Evolutionary conservation across 2,329 filamentous ascomycete species (phyloP).

Genomic region (Claviceps monticola): DNA sequence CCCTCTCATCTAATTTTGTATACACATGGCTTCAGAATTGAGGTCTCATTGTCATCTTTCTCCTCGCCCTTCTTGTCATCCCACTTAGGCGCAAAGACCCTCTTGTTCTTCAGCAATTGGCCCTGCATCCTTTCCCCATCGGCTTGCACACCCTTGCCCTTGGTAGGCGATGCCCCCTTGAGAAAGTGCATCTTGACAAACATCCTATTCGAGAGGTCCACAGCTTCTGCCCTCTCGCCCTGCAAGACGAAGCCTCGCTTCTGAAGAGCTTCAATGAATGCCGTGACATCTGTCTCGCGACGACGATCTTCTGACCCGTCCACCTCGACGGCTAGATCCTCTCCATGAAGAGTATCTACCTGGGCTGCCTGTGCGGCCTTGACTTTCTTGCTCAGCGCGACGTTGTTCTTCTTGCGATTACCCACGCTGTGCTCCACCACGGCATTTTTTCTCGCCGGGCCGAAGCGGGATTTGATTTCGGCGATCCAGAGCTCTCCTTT

Average conservation of each 20-base stretch:
- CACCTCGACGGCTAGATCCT: conserved; percentile 53
- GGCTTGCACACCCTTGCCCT: conserved; percentile 55
- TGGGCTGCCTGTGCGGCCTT: conserved; percentile 28
- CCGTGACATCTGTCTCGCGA: conserved; percentile 71
- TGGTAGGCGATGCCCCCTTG: conserved; percentile 61
- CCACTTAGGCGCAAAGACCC: conserved; percentile 40
- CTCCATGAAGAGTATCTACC: conserved; percentile 34
- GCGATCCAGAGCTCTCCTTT: conserved; percentile 95
- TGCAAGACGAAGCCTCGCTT: conserved; percentile 77
- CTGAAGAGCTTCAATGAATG: conserved; percentile 72
- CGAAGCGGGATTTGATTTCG: conserved; percentile 89
- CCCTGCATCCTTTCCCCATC: conserved; percentile 27
- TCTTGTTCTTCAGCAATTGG: conserved; percentile 35
- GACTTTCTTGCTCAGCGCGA: conserved; percentile 27
- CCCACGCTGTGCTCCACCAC: conserved; percentile 58
- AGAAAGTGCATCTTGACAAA: conserved; percentile 95
- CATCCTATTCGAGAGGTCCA: conserved; percentile 91
- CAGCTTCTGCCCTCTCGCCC: conserved; percentile 40
- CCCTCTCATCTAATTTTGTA: conserved; percentile 67
- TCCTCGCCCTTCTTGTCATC: conserved; percentile 39
- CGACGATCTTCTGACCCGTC: conserved; percentile 50
- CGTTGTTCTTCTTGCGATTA: conserved; percentile 40
- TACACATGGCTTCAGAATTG: conserved; percentile 79
- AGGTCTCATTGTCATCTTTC: conserved; percentile 48
- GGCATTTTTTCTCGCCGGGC: conserved; percentile 24